Evolutionary conservation across 2,329 filamentous ascomycete species (phyloP).

Genomic region (Diaporthe vaccinii): DNA sequence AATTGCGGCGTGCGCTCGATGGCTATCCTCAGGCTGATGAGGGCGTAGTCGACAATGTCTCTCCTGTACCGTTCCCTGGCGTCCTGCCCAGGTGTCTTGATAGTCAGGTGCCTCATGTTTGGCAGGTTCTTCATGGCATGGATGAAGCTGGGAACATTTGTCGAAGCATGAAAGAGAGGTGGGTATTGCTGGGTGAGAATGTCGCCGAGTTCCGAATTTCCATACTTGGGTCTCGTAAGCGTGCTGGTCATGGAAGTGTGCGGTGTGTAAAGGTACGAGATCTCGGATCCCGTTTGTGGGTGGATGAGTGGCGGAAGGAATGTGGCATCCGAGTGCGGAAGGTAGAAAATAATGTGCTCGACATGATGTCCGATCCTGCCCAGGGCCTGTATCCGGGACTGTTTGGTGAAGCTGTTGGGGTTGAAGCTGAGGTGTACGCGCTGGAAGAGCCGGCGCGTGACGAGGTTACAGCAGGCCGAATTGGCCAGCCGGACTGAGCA

Average conservation of each 20-base stretch:
- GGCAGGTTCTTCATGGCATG: constrained; percentile 77
- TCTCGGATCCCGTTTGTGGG: constrained; percentile 80
- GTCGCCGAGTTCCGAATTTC: constrained; percentile 82
- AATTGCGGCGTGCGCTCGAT: constrained; percentile 78
- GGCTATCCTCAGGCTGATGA: constrained; percentile 88
- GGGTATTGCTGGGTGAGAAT: constrained; percentile 89
- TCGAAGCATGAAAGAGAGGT: constrained; percentile 89
- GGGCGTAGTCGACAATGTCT: constrained; percentile 86
- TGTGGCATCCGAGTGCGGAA: constrained; percentile 82
- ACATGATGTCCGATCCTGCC: constrained; percentile 84
- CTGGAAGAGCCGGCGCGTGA: constrained; percentile 78
- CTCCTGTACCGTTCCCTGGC: constrained; percentile 79
- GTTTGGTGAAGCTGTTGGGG: constrained; percentile 81
- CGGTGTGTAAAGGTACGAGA: constrained; percentile 85
- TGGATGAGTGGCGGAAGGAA: constrained; percentile 89
- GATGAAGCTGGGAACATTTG: constrained; percentile 88
- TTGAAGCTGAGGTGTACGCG: constrained; percentile 79
- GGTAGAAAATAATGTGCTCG: constrained; percentile 81
- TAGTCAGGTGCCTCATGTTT: constrained; percentile 79
- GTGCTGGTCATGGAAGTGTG: constrained; percentile 75
- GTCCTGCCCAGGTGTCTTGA: constrained; percentile 82
- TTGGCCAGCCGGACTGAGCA: constrained; percentile 75
- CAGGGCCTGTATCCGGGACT: constrained; percentile 79
- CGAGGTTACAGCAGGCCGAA: constrained; percentile 77
- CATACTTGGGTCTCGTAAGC: constrained; percentile 80